Evolutionary conservation across 306 rosid species (phyloP).

Genomic region (Castanea sativa): DNA sequence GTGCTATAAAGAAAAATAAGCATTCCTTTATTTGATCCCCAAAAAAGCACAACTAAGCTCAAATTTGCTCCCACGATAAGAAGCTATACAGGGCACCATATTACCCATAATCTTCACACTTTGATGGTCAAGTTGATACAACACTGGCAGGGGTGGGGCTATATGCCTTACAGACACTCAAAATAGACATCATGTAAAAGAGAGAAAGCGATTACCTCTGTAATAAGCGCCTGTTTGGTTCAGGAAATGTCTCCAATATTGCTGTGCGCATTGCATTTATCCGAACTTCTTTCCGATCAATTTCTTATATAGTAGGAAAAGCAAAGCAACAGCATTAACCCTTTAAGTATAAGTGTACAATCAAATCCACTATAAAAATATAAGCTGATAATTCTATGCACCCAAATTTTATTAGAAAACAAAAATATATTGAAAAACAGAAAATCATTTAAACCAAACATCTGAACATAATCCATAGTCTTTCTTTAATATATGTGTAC

Average conservation of each 20-base stretch:
- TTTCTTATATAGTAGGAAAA: constrained; percentile 51
- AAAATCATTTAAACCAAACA: background rate
- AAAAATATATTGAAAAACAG: background rate
- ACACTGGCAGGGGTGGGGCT: background rate
- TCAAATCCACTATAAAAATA: constrained; percentile 9
- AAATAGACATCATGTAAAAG: constrained; percentile 1
- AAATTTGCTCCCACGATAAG: too few relatives aligned
- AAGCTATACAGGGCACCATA: background rate
- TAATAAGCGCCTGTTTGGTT: constrained; percentile 91
- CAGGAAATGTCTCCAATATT: constrained; percentile 90
- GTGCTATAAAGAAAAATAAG: background rate
- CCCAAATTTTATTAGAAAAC: background rate
- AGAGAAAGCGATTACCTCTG: constrained; percentile 54
- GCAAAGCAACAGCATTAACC: constrained; percentile 10
- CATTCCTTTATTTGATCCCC: background rate
- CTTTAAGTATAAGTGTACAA: constrained; percentile 9
- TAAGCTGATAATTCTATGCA: constrained; percentile 5
- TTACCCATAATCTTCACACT: background rate
- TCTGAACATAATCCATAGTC: background rate
- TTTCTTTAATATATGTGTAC: background rate
- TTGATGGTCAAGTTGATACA: background rate
- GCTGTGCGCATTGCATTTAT: constrained; percentile 84
- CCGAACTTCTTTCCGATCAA: constrained; percentile 88
- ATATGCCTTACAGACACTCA: background rate
- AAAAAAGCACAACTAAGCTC: background rate